A percentile compares a stretch with the other conserved stretches of the same genome.
phyloP scores from a whole-genome alignment of 805 yeast genomes.

The Candida fluviatilis region DNA sequence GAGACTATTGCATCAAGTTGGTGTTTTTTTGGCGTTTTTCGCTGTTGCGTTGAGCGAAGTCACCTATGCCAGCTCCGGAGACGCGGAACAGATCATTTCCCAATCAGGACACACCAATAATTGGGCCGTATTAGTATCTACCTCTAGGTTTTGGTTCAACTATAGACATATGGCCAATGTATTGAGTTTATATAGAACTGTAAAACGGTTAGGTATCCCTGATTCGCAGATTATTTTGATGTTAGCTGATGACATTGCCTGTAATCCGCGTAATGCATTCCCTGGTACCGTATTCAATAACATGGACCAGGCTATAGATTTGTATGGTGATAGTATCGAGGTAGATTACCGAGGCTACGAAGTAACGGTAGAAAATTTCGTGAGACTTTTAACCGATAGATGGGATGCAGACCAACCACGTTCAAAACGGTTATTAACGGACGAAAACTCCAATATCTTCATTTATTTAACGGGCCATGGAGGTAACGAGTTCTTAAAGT shows the following conservation, averaged over 20 bases:
- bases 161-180: conserved; percentile 98
- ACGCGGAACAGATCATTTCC: conserved; percentile 20
- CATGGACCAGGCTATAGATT: conserved; percentile 84
- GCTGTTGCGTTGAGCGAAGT: not conserved
- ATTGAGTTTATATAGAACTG: conserved; percentile 90
- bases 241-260: conserved; percentile 96
- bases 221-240: conserved; percentile 95
- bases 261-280: conserved; percentile 92
- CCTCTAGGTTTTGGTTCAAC: conserved; percentile 97
- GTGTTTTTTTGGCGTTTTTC: not conserved
- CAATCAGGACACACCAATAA: conserved; percentile 56
- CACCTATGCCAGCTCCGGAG: conserved; percentile 11
- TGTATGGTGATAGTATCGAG: conserved; percentile 91
- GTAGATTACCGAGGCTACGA: conserved; percentile 98
- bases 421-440: conserved; percentile 84
- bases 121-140: conserved; percentile 89
- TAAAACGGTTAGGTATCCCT: conserved; percentile 93
- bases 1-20: not conserved
- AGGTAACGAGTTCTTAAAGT: conserved; percentile 93
- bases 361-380: conserved; percentile 94
- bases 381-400: conserved; percentile 88
- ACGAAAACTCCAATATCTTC: conserved; percentile 90
- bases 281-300: conserved; percentile 96
- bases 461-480: conserved; percentile 98
- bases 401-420: conserved; percentile 95